Evolutionary conservation across 495 filamentous ascomycete species (phyloP).

Genomic region (Pseudevernia furfuracea): DNA sequence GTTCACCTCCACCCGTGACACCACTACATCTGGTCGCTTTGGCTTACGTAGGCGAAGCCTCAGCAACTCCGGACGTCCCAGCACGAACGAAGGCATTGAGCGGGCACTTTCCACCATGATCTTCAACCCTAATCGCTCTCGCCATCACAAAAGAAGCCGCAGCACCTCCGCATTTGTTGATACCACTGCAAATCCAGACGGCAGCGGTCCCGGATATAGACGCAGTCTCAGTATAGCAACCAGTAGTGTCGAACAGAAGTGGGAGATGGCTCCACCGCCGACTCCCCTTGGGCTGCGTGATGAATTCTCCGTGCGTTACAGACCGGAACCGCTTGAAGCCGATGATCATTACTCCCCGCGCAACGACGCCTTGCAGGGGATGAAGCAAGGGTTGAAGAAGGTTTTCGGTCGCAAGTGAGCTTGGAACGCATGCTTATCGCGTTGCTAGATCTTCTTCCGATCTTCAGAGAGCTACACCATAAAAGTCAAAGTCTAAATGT

Average conservation of each 20-base stretch:
- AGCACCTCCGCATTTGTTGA: neutral
- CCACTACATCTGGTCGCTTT: neutral
- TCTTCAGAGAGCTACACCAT: neutral
- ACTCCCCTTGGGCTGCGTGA: neutral
- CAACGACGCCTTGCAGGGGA: neutral
- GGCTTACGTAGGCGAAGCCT: neutral
- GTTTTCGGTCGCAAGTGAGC: neutral
- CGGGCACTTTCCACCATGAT: neutral
- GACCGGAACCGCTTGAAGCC: neutral
- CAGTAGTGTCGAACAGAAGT: neutral
- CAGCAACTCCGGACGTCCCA: neutral
- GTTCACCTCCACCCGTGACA: neutral
- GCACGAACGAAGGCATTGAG: neutral
- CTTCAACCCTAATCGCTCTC: neutral
- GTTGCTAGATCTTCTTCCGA: no score
- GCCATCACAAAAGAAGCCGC: neutral
- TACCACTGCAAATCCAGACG: neutral
- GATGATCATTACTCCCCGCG: neutral
- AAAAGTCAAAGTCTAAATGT: neutral
- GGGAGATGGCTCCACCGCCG: neutral
- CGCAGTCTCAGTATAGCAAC: neutral
- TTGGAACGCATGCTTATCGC: neutral
- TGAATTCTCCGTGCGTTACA: slow-evolving; percentile 1
- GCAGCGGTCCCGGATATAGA: neutral
- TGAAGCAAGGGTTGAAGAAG: slow-evolving; percentile 1